phyloP scores from a whole-genome alignment of 768 basidiomycete species.

The Suillus tomentosus region DNA sequence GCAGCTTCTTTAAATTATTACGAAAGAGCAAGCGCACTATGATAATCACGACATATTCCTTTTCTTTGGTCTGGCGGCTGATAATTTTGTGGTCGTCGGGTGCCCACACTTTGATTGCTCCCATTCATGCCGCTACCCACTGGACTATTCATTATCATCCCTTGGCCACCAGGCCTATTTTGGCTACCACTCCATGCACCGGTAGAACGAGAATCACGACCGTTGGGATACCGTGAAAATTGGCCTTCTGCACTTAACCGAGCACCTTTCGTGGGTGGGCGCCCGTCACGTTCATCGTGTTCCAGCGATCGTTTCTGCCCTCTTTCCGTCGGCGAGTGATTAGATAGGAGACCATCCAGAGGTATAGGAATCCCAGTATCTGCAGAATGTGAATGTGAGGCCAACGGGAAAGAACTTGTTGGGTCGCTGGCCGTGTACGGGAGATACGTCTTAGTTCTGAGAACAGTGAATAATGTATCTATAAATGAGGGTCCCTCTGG shows the following conservation, averaged over 20 bases:
- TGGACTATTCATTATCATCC: conserved; percentile 25
- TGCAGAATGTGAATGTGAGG: conserved; percentile 37
- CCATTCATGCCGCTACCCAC: conserved; percentile 25
- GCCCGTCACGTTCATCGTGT: conserved; percentile 60
- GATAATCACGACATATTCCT: conserved; percentile 88
- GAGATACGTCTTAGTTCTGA: conserved; percentile 84
- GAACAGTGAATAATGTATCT: conserved; percentile 80
- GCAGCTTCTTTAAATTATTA: conserved; percentile 12
- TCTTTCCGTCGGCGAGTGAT: conserved; percentile 49
- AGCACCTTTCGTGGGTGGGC: conserved; percentile 69
- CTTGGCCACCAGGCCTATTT: conserved; percentile 28
- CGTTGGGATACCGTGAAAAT: conserved; percentile 62
- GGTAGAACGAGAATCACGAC: conserved; percentile 40
- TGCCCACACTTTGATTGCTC: conserved; percentile 34
- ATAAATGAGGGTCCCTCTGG: conserved; percentile 76
- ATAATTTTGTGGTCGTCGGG: conserved; percentile 59
- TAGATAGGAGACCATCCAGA: conserved; percentile 60
- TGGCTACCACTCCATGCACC: conserved; percentile 44
- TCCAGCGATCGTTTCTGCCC: conserved; percentile 67
- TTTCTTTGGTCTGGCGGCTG: conserved; percentile 72
- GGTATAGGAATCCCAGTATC: conserved; percentile 83
- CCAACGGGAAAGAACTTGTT: conserved; percentile 33
- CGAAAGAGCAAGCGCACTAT: conserved; percentile 60
- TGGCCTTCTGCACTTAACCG: conserved; percentile 65
- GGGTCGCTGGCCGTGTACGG: conserved; percentile 62